Percentiles rank a stretch among this genome's conserved stretches.
These are phyloP conservation scores for Diplotaxis tenuifolia DNA, from an alignment of 345 rosid species.

Conservation along the genomic window DNA sequence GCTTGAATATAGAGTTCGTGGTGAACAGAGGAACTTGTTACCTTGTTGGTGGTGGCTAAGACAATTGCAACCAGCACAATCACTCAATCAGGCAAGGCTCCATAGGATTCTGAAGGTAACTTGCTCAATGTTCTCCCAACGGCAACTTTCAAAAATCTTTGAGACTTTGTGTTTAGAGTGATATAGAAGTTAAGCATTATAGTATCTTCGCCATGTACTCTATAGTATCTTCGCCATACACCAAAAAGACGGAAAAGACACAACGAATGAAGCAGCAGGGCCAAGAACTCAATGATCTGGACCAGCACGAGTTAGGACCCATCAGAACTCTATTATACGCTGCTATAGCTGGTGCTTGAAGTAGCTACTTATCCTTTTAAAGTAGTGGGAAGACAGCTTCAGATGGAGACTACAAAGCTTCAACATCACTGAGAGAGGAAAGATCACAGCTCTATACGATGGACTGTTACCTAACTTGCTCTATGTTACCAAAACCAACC, in stretches of 20 bases:
- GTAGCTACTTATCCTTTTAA: conserved; percentile 92
- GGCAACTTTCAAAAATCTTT: conserved; percentile 93
- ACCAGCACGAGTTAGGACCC: conserved; percentile 74
- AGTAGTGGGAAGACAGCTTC: too few species aligned
- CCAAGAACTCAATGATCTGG: conserved; percentile 64
- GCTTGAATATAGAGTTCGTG: conserved; percentile 80
- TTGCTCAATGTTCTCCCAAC: conserved; percentile 85
- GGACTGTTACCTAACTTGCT: too few species aligned
- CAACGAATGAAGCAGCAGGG: conserved; percentile 60
- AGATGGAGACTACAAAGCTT: too few species aligned
- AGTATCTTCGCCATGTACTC: too few species aligned
- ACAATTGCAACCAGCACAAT: conserved; percentile 53
- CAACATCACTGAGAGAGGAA: too few species aligned
- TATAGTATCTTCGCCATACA: too few species aligned
- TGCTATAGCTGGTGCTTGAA: conserved; percentile 96
- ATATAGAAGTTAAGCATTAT: too few species aligned
- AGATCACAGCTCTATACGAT: too few species aligned
- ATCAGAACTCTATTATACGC: conserved; percentile 68
- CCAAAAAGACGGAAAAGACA: too few species aligned
- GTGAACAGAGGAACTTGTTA: conserved; percentile 70
- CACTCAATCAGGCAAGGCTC: conserved; percentile 70
- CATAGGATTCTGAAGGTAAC: conserved; percentile 92
- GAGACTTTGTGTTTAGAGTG: too few species aligned
- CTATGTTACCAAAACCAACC: too few species aligned
- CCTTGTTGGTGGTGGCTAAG: conserved; percentile 57